Base-by-base conservation (phyloP, 208 protist species). In the Trypanosoma melophagium region DNA sequence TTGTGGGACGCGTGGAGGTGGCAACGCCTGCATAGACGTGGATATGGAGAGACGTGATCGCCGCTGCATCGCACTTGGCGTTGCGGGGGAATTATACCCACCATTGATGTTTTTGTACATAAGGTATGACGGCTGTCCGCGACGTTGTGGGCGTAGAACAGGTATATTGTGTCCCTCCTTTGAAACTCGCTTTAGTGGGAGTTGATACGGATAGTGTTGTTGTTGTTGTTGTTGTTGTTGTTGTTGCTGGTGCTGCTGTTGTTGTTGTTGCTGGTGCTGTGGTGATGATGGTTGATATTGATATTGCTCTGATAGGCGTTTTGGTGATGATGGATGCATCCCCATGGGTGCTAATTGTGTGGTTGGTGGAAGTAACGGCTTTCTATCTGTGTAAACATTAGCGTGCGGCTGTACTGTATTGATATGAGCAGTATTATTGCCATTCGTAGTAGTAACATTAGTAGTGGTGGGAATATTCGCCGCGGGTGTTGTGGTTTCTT, bases 51-150 rank as follows among this genome's bases (percentile, higher is more conserved):
- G 28, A 35, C 28, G 28, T 5, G 28, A 35, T 1, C 7, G 35
- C 53, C 24, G 63, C 63, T 21, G 63, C 63, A 16, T 13, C 22
- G 17, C 31, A 24, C 4, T 41, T 21, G 25, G 44, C 22, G n/a
- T 22, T 21, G 25, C 19, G 41, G 47, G 52, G 3, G 62, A 58
- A 19, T 69, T 69, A 38, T 76, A 76, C 1, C 55, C 47, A 3
- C 62, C 62, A 51, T 76, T 76, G 56, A 76, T 69, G 13, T 76
- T 76, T 54, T 76, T 76, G 51, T 76, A 76, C 53, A 68, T 70
- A 16, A 76, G 54, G 45, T 66, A 69, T 24, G 58, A 1, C 0
- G 38, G 54, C 19, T 66, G 40, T 28, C 62, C 24, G 12, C 55
- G 55, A 7, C n/a, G 49, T 0, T 41, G 56, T 14, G 13, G 14